Evolutionary conservation across 1,284 basidiomycete species (phyloP).

Genomic region (Gymnopus androsaceus): DNA sequence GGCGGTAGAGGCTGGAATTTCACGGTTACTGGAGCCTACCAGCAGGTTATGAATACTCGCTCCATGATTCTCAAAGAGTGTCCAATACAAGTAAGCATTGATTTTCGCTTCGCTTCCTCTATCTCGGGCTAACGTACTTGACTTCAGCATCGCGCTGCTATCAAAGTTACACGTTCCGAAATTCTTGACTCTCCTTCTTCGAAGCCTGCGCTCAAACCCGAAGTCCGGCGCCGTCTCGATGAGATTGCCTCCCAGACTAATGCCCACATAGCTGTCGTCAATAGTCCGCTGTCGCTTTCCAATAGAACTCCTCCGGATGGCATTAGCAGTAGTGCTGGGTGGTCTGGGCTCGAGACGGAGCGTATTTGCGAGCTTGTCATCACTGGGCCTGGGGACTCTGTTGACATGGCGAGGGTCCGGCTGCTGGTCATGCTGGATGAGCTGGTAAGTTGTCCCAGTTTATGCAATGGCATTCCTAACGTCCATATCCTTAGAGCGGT

Average conservation of each 20-base stretch:
- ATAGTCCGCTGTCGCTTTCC: constrained; percentile 71
- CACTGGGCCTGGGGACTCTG: constrained; percentile 85
- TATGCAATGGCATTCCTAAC: constrained; percentile 8
- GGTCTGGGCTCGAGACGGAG: constrained; percentile 91
- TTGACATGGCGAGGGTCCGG: constrained; percentile 88
- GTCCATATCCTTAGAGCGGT: constrained; percentile 60
- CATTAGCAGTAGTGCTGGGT: constrained; percentile 71
- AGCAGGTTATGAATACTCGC: constrained; percentile 89
- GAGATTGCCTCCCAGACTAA: constrained; percentile 88
- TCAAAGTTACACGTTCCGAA: constrained; percentile 91
- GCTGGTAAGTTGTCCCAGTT: constrained; percentile 57
- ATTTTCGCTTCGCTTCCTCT: constrained; percentile 13
- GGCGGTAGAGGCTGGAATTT: constrained; percentile 83
- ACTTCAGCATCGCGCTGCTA: constrained; percentile 75
- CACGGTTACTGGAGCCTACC: constrained; percentile 87
- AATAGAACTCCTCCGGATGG: constrained; percentile 76
- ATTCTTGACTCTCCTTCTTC: constrained; percentile 85
- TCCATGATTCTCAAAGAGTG: constrained; percentile 89
- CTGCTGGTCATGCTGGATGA: constrained; percentile 95
- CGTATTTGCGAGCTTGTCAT: constrained; percentile 91
- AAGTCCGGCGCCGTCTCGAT: constrained; percentile 86
- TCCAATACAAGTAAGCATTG: constrained; percentile 70
- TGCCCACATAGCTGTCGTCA: constrained; percentile 89
- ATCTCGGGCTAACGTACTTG: constrained; percentile 16
- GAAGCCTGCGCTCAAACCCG: constrained; percentile 83